Evolutionary conservation across 768 basidiomycete genomes (phyloP), one percentile per base, ranked within the genome.

Genomic region (Calocybe gangraenosa): DNA sequence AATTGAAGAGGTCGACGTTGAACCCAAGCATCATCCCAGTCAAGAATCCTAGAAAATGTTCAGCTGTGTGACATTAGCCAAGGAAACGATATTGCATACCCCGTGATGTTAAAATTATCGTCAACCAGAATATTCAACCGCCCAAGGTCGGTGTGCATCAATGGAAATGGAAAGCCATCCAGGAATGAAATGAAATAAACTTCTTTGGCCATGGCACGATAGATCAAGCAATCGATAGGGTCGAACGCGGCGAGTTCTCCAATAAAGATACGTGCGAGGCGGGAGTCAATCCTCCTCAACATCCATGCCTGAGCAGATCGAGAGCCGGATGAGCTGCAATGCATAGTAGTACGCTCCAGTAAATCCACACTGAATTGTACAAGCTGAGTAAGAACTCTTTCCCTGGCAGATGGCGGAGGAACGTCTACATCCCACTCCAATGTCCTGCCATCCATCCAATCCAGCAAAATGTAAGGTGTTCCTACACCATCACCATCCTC

Each of bases 131-230:
- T 43, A 39, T 48, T 44, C 21, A 30, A 19, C n/a, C n/a, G n/a
- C n/a, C n/a, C n/a, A n/a, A n/a, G n/a, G n/a, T n/a, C n/a, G n/a
- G n/a, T n/a, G n/a, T n/a, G n/a, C n/a, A n/a, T n/a, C n/a, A n/a
- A n/a, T n/a, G n/a, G n/a, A n/a, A n/a, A n/a, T n/a, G n/a, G n/a
- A n/a, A n/a, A n/a, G 37, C 20, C 20, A 14, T 48, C 47, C 47
- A 36, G 42, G 41, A 28, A 36, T 20, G 41, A 21, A 8, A 48
- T 30, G 18, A 20, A 22, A 34, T 43, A 38, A 3, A 28, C 43
- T 43, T 39, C 47, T 22, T 48, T 37, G 47, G 47, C 47, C 47
- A 48, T 43, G 25, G 47, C 47, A 42, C 47, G 41, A 37, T 43
- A 43, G n/a, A 43, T 43, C 40, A 48, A 22, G 18, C 47, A 43